Evolutionary conservation across 2,329 filamentous ascomycete genomes (phyloP), one percentile per base, ranked within the genome.

Genomic region (Zasmidium angulare): DNA sequence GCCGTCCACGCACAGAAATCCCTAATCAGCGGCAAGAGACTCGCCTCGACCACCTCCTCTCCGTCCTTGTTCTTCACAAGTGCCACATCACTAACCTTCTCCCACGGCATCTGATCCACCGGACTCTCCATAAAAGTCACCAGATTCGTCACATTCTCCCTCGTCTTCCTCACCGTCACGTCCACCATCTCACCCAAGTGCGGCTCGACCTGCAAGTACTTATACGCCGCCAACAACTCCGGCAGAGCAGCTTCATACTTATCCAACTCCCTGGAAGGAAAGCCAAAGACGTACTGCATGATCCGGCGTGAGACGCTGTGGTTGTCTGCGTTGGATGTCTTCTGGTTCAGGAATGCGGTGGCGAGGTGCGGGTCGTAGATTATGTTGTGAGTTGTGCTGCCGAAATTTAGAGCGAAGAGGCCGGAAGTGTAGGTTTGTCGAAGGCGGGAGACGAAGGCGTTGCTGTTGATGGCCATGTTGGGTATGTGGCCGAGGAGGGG

Each of bases 31-130:
- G 78, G 72, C 51, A 80, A 78, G 1, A 86, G 70, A 60, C 78
- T 77, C 12, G 79, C 76, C 64, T 87, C 84, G 14, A 80, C 83
- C 55, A 81, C 76, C 24, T 75, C 72, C 17, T 74, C 74, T 4
- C 71, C 75, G n/a, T 72, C 70, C 1, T 74, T 68, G 64, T 36
- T 50, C 17, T 81, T 79, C 2, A 76, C 52, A 22, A 78, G 71
- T 1, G 73, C 72, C 1, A 82, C 75, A 10, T 77, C 72, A 19
- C 76, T 79, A n/a, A 71, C 74, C 31, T 84, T 80, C 68, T 89
- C 86, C 86, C 86, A 89, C 1, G 77, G 76, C 65, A 80, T 79
- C 61, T 87, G 84, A 66, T 89, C 86, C 22, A 89, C 83, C 1
- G 80, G 74, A 19, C 84, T 86, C 7, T 79, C 76, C 40, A 79